Base-by-base conservation (phyloP, 164 flowering plant species). In the Sedum album region DNA sequence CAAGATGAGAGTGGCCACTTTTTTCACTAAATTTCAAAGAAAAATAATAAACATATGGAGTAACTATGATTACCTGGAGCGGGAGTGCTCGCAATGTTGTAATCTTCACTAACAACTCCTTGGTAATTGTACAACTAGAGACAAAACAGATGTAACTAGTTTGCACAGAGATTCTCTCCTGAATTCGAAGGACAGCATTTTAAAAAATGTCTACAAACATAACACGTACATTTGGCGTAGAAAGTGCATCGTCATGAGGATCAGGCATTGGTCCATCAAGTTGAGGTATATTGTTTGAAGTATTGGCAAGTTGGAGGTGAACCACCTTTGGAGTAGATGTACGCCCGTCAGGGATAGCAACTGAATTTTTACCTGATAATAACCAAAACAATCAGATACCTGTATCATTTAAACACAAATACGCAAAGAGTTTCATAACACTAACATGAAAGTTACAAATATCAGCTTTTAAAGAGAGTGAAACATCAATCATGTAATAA, bases 31-130 rank as follows among this genome's bases (percentile, higher is more conserved):
- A 3, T 13, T 57, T 14, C 28, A 21, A 53, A 53, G 14, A 53
- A 8, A 28, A 28, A 28, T 10, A 57, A 51, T 3, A 51, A 5
- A 10, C 36, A 68, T 7, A 38, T 62, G 9, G 11, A 21, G 9
- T 33, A 36, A 33, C 26, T 51, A 51, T 75, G 67, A 35, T 75
- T 82, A 88, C 97, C 97, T 2, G 86, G 84, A 60, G 88, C 88
- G 15, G 97, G 99, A 44, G 99, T 87, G 74, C 80, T 87, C 60
- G 78, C 93, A 41, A 81, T 60, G 74, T 88, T 88, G 82, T 87
- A 95, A 79, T 95, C 99, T 81, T 95, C 97, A 77, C 75, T 87
- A 60, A 79, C 87, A 70, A 79, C 91, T 76, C 91, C 92, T 79
- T 88, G 96, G 66, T 88, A 85, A 69, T 83, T 83, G 82, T 87